Conservation (phyloP, 305 asterid genomes). For the Fraxinus angustifolia region DNA sequence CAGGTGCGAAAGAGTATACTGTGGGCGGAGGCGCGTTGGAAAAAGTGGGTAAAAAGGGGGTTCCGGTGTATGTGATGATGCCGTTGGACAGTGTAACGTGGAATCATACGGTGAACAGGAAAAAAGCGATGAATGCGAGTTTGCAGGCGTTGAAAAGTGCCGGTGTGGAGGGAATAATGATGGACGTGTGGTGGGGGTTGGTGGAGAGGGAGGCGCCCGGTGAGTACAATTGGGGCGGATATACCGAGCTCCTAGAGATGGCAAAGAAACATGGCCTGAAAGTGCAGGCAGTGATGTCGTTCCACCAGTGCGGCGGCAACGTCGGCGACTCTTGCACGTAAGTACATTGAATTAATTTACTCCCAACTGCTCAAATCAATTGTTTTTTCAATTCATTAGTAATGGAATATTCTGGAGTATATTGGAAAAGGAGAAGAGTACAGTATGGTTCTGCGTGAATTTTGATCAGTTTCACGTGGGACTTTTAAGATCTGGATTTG, state of each 20-base stretch:
- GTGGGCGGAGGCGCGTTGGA: conserved; percentile 29
- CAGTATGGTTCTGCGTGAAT: not conserved
- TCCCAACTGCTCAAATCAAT: not conserved
- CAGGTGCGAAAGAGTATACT: conserved; percentile 21
- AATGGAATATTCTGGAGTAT: not conserved
- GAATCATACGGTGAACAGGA: conserved; percentile 78
- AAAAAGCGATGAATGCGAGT: conserved; percentile 92
- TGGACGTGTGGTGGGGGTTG: conserved; percentile 99
- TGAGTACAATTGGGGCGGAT: conserved; percentile 85
- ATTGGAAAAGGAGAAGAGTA: not conserved
- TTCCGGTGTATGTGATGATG: conserved; percentile 96
- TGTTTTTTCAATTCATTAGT: not conserved
- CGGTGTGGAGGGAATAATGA: conserved; percentile 94
- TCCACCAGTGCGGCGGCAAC: conserved; percentile 95
- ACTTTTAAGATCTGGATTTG: not conserved
- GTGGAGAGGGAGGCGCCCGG: conserved; percentile 80
- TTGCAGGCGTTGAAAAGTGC: conserved; percentile 88
- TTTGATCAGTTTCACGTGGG: conserved; percentile 21
- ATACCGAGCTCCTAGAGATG: conserved; percentile 81
- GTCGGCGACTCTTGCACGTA: conserved; percentile 96
- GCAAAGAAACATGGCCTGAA: conserved; percentile 83
- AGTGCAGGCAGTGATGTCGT: conserved; percentile 99
- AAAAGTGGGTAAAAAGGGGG: conserved; percentile 43
- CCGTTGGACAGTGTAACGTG: conserved; percentile 86
- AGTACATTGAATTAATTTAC: conserved; percentile 21